Base-by-base conservation (phyloP, 768 basidiomycete species). In the Chalciporus chontae region DNA sequence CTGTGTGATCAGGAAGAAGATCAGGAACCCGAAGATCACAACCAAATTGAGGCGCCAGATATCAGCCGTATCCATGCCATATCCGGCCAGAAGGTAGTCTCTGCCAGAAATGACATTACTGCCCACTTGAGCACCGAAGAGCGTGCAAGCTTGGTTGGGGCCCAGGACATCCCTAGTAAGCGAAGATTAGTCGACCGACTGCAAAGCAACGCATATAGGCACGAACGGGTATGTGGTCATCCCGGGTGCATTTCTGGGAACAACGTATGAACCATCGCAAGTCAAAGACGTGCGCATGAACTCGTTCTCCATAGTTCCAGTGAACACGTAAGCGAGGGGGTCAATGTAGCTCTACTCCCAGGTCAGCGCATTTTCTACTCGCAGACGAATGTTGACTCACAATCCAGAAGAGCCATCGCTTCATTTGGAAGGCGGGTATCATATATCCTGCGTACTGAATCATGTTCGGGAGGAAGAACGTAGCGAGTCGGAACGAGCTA, bases 351-450 rank as follows among this genome's bases (percentile, higher is more conserved):
- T 88, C 84, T 56, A 13, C 32, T 17, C 21, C 32, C n/a, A 48
- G 48, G 26, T 66, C 31, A 66, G 49, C 27, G 17, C 17, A 2
- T 11, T 1, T 34, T 19, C 37, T 27, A 7, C 21, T 11, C 38
- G 14, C 37, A 19, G 32, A 39, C 44, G 8, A 36, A 38, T 15
- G 2, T 29, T 32, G 39, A 73, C 82, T 54, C 57, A 85, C 84
- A 26, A 91, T 84, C 90, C 90, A 93, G 72, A 89, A 90, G 8
- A 93, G 63, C 86, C 86, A 91, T 38, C 83, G 72, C 63, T 89
- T 86, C 85, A 89, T 87, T 53, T 77, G 72, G 54, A 74, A 73
- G 7, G 79, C 77, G 0, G 84, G 84, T 51, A 89, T 79, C 45
- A 83, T 77, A 61, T 86, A 86, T 4, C 87, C 87, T 17, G 78